Base-by-base conservation (phyloP, 495 filamentous ascomycete genomes). In the Lophium mytilinum region DNA sequence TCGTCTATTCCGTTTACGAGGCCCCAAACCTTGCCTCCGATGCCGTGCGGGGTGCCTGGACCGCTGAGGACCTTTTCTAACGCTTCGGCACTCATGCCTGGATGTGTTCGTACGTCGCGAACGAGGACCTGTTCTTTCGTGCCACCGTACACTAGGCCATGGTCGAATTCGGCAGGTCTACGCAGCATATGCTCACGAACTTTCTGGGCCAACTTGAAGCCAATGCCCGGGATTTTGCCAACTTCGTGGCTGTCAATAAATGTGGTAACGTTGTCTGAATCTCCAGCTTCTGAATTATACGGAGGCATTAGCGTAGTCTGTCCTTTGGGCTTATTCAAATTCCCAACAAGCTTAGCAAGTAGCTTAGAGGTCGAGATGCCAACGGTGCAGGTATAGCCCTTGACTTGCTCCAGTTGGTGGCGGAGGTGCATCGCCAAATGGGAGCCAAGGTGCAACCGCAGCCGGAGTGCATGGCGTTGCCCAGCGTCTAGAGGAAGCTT, bases 361-460 rank as follows among this genome's bases (percentile, higher is more conserved):
- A 90, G 65, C 68, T 96, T 96, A 47, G 83, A 89, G 4, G 88
- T 95, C 1, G 89, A 83, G 3, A 95, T 83, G 9, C 92, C 92
- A n/a, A 87, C 89, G 0, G 90, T 88, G 37, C 83, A 83, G 6
- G 89, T 93, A 70, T 90, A 95, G 4, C 89, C 89, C 61, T 83
- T 85, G n/a, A 87, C 75, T 42, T 84, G 73, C 52, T 93, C 87
- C 8, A 97, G 76, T 57, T 78, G 78, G 33, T 76, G 68, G 19
- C 91, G 82, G 17, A 97, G 71, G 68, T 89, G 78, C 9, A 73
- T 70, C 2, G 88, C 86, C 37, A 97, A 72, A 69, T 96, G 88
- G 14, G 87, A 64, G 6, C 65, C 69, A 15, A 74, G 61, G 15
- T 50, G 62, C 49, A 72, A 52, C 42, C 66, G 66, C 8, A 72